A percentile compares a stretch with the other conserved stretches of the same genome.
Conservation (phyloP, 306 rosid genomes). For the Acacia melanoxylon region DNA sequence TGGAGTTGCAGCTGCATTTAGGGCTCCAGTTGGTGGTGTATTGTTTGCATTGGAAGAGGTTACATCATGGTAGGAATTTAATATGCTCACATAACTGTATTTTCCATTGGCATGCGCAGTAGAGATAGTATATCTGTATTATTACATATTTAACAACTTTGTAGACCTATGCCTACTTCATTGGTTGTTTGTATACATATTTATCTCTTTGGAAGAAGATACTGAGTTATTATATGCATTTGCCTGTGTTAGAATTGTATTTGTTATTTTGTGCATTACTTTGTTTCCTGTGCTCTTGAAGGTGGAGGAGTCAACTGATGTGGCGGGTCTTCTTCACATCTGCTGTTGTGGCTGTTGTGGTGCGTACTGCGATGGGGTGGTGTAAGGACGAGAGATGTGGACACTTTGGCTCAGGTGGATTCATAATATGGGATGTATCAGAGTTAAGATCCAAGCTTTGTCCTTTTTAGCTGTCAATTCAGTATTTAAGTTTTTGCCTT, state of each 20-base stretch:
- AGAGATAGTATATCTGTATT: background rate
- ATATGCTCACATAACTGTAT: constrained; percentile 21
- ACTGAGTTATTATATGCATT: background rate
- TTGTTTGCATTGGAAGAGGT: constrained; percentile 98
- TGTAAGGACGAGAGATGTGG: constrained; percentile 95
- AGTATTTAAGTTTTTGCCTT: constrained; percentile 37
- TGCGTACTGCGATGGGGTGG: constrained; percentile 95
- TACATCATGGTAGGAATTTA: constrained; percentile 80
- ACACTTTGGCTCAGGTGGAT: constrained; percentile 97
- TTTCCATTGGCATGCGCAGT: constrained; percentile 56
- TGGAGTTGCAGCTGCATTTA: constrained; percentile 98
- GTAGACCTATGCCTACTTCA: background rate
- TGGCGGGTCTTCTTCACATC: constrained; percentile 99
- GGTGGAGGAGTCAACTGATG: constrained; percentile 68
- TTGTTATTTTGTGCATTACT: background rate
- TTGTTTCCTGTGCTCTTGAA: constrained; percentile 19
- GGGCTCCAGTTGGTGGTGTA: constrained; percentile 99
- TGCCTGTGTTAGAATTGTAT: background rate
- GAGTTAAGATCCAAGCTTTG: constrained; percentile 71
- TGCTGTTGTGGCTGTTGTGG: constrained; percentile 96
- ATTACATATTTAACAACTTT: background rate
- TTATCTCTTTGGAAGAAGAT: background rate
- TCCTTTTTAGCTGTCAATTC: constrained; percentile 31
- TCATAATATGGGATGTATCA: constrained; percentile 94
- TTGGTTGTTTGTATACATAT: background rate